Conservation (phyloP, 78 protist genomes). For the Polysphondylium violaceum region DNA sequence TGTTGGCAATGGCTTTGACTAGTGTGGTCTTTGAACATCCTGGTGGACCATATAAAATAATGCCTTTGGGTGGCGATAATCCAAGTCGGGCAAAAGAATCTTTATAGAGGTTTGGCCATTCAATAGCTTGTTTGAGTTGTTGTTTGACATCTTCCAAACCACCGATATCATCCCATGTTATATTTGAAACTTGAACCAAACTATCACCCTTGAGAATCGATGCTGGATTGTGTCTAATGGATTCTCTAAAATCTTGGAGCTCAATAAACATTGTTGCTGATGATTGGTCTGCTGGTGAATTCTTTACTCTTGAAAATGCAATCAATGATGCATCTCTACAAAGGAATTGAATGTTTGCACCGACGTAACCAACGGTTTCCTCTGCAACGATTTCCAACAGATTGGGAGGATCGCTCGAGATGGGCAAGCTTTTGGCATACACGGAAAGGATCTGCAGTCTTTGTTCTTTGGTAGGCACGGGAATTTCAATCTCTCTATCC, state of each 20-base stretch:
- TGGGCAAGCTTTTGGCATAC: conserved; percentile 38
- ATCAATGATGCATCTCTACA: conserved; percentile 71
- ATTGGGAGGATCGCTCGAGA: neutral
- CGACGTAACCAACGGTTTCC: conserved; percentile 76
- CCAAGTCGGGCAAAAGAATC: conserved; percentile 78
- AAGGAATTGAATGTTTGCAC: conserved; percentile 75
- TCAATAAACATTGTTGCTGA: neutral
- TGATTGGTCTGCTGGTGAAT: neutral
- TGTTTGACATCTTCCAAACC: conserved; percentile 78
- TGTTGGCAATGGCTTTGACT: conserved; percentile 89
- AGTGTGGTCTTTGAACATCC: conserved; percentile 95
- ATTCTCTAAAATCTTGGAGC: conserved; percentile 32
- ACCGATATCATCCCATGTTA: conserved; percentile 90
- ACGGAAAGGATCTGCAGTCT: conserved; percentile 35
- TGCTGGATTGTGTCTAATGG: conserved; percentile 49
- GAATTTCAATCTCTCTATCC: conserved; percentile 80
- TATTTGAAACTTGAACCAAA: conserved; percentile 15
- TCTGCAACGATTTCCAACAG: conserved; percentile 26
- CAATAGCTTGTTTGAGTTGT: conserved; percentile 73
- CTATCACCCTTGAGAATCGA: conserved; percentile 32
- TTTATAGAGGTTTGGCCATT: conserved; percentile 84
- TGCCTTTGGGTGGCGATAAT: conserved; percentile 90
- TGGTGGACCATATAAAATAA: conserved; percentile 93
- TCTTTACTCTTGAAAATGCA: conserved; percentile 44
- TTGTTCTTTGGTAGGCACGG: conserved; percentile 60